These are phyloP conservation scores for Wickerhamomyces ciferrii DNA, from an alignment of 805 yeast genomes.

Conservation along the genomic window DNA sequence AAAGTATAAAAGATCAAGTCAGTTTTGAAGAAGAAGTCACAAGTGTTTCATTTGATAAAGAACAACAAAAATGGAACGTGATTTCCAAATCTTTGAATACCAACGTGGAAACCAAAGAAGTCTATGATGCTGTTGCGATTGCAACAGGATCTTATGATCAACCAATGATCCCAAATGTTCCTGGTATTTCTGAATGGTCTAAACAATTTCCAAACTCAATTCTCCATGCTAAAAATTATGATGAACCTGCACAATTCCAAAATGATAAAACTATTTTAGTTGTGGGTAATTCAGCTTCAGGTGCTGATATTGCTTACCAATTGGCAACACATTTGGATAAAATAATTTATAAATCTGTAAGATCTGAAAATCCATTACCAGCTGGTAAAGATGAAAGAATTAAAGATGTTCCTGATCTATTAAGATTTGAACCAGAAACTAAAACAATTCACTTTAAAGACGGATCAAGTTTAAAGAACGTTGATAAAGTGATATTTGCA, in stretches of 20 bases:
- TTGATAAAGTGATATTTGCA: conserved; percentile 61
- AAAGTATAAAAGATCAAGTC: conserved; percentile 34
- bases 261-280: conserved; percentile 43
- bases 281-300: conserved; percentile 78
- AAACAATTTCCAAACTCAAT: conserved; percentile 39
- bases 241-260: conserved; percentile 37
- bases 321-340: conserved; percentile 37
- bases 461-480: conserved; percentile 38
- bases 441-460: conserved; percentile 40
- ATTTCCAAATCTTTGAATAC: conserved; percentile 26
- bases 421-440: conserved; percentile 29
- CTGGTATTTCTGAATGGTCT: conserved; percentile 47
- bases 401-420: conserved; percentile 38
- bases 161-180: conserved; percentile 53
- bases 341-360: conserved; percentile 41
- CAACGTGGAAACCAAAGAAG: conserved; percentile 17
- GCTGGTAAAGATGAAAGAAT: conserved; percentile 38
- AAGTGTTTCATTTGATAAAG: conserved; percentile 24
- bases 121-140: conserved; percentile 56
- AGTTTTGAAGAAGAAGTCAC: conserved; percentile 43
- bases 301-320: conserved; percentile 67
- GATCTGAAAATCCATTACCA: conserved; percentile 39
- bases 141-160: conserved; percentile 62
- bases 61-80: conserved; percentile 37
- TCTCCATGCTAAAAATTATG: conserved; percentile 53